Conservation (phyloP, 164 flowering plant genomes). For the Nelumbo lutea region DNA sequence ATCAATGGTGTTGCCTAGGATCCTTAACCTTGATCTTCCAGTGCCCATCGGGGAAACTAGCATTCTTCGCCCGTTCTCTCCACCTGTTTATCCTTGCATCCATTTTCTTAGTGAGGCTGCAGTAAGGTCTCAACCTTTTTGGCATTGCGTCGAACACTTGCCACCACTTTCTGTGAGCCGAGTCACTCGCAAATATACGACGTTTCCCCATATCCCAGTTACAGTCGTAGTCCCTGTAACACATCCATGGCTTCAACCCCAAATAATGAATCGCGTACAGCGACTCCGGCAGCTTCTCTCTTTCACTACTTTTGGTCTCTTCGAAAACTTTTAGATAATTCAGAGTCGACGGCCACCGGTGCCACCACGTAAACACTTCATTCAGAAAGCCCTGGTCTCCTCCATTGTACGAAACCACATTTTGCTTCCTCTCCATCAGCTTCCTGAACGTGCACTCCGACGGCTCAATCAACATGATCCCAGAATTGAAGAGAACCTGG, state of each 20-base stretch:
- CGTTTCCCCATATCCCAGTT: constrained; percentile 55
- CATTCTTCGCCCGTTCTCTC: constrained; percentile 35
- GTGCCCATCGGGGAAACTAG: constrained; percentile 37
- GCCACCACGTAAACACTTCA: constrained; percentile 89
- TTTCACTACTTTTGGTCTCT: neutral
- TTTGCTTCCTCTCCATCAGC: constrained; percentile 34
- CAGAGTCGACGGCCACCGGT: constrained; percentile 40
- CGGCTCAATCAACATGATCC: constrained; percentile 75
- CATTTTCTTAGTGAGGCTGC: constrained; percentile 35
- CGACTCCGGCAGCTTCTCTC: constrained; percentile 18
- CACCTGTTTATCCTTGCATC: constrained; percentile 25
- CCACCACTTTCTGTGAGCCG: constrained; percentile 71
- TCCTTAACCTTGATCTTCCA: constrained; percentile 58
- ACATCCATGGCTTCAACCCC: constrained; percentile 87
- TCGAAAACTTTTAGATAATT: constrained; percentile 41
- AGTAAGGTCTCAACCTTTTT: constrained; percentile 28
- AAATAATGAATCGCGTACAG: constrained; percentile 51
- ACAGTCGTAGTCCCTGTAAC: constrained; percentile 81
- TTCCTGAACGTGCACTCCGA: constrained; percentile 51
- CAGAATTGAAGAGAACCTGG: constrained; percentile 56
- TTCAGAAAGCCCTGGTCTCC: constrained; percentile 89
- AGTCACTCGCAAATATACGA: constrained; percentile 51
- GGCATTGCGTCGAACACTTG: constrained; percentile 55
- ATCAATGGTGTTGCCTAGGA: constrained; percentile 31
- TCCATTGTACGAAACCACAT: constrained; percentile 54